Percentiles rank a stretch among this genome's conserved stretches.
phyloP scores from a whole-genome alignment of 768 basidiomycete genomes.

The Mycena crocata region DNA sequence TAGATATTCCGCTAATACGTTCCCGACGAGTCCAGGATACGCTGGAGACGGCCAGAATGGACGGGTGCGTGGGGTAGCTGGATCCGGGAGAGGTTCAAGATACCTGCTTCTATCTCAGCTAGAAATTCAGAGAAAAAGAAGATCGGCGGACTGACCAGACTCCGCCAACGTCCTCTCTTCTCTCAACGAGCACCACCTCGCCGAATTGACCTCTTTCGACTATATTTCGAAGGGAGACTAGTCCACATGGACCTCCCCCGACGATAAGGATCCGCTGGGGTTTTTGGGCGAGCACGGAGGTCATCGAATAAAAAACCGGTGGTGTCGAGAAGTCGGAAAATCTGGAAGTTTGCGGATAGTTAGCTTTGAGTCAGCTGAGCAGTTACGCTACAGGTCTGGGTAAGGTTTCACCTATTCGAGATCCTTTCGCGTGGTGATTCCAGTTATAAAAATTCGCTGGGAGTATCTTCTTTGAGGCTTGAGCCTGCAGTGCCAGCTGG shows the following conservation, averaged over 20 bases:
- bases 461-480: no score
- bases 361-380: no score
- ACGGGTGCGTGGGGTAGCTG: not conserved
- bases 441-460: no score
- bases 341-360: no score
- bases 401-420: no score
- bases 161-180: slow-evolving; percentile 61
- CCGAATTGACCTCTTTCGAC: slow-evolving; percentile 54
- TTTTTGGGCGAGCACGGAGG: not conserved
- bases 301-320: not conserved
- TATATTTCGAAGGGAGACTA: slow-evolving; percentile 63
- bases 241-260: slow-evolving; percentile 60
- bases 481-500: no score
- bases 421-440: no score
- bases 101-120: slow-evolving; percentile 17
- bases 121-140: no score
- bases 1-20: slow-evolving; percentile 45
- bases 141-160: slow-evolving; percentile 52
- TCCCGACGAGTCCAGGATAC: slow-evolving; percentile 49
- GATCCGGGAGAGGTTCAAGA: slow-evolving; percentile 16
- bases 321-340: no score
- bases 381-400: no score
- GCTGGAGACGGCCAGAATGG: slow-evolving; percentile 42
- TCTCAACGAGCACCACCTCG: slow-evolving; percentile 58
- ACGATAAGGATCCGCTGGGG: slow-evolving; percentile 55